These are phyloP conservation scores for Exophiala viscosa DNA, from an alignment of 2,329 filamentous ascomycete species.

Conservation along the genomic window DNA sequence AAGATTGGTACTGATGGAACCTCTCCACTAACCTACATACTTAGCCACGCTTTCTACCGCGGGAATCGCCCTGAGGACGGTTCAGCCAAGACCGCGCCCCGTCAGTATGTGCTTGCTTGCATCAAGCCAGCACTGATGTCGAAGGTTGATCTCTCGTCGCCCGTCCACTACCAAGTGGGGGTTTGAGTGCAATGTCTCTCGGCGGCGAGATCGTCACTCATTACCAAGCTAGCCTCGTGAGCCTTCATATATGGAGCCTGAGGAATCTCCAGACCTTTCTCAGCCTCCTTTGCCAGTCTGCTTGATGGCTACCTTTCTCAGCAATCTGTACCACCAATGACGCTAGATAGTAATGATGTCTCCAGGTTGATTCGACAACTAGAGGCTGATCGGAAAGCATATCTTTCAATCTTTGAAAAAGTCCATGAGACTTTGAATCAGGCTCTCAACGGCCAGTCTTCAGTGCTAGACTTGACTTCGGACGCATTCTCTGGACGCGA, in stretches of 20 bases:
- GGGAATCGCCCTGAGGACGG: neutral
- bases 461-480: neutral
- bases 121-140: no score
- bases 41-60: neutral
- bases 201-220: constrained; percentile 11
- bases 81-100: neutral
- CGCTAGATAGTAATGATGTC: constrained; percentile 24
- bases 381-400: constrained; percentile 24
- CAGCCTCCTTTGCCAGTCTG: constrained; percentile 6
- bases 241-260: constrained; percentile 7
- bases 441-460: constrained; percentile 17
- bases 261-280: constrained; percentile 1
- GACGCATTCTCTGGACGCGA: constrained; percentile 2
- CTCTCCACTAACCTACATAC: neutral
- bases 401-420: constrained; percentile 26
- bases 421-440: constrained; percentile 25
- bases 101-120: no score
- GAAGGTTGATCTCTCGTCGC: no score
- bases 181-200: neutral
- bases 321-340: constrained; percentile 20
- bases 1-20: neutral
- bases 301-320: constrained; percentile 19
- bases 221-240: constrained; percentile 6
- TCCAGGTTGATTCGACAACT: constrained; percentile 26
- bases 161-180: no score